Evolutionary conservation across 1,284 basidiomycete genomes (phyloP), one percentile per base, ranked within the genome.

Genomic region (Ceratobasidium sp.): DNA sequence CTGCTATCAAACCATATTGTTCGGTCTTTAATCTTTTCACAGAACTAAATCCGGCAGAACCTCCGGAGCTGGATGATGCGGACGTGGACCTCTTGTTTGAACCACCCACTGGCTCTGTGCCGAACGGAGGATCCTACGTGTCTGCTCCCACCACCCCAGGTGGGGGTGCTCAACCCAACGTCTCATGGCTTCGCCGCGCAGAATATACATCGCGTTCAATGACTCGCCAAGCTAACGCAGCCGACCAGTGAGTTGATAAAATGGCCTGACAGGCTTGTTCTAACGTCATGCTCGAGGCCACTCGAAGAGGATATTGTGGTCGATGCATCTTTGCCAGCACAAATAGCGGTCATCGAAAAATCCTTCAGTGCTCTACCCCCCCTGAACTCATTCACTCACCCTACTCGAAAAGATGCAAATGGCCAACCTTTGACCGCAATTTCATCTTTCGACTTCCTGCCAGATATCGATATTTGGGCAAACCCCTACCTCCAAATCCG

Each of bases 401-500:
- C 94, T 0, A 94, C 89, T 77, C 68, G 68, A 58, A 71, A 61
- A 24, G 68, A 71, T 22, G 68, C 68, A 48, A 53, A 71, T 46
- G 68, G 68, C 9, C 46, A 71, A 22, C 84, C 87, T 62, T 84
- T 96, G 22, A 88, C 86, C 0, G 94, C 94, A 0, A 87, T 94
- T 46, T 92, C 95, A 78, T 91, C 90, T 4, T 97, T 90, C 82
- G 92, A 96, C 78, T 84, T 98, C 74, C 85, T 96, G 31, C 96
- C 96, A 0, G 95, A 98, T 79, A 87, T 88, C 1, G 90, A 93
- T 71, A 90, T 94, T 31, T 98, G 94, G 93, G 88, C 92, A 59
- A 96, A 95, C 80, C 89, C 91, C 75, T 96, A 96, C 81, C 93
- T 95, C 79, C 81, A 97, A 75, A 92, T 97, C 84, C 86, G 91